Base-by-base conservation (phyloP, 148 eudicot genomes). In the Rhododendron henanense region DNA sequence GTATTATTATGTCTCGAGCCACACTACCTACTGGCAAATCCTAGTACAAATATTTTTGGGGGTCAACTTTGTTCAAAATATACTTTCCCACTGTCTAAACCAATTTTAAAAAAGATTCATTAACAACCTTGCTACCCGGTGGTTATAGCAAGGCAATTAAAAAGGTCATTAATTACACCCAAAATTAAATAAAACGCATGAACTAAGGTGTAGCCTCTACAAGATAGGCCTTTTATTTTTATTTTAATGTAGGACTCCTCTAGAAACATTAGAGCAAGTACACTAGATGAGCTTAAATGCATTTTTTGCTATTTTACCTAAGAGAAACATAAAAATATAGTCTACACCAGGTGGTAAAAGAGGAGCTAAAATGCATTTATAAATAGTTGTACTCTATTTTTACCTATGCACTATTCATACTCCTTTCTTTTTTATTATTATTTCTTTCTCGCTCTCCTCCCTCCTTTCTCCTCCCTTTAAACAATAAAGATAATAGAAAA, bases 1-100 rank as follows among this genome's bases (percentile, higher is more conserved):
- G 1, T 48, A 55, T 55, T 47, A 50, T 76, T 51, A 74, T 48
- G 51, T 77, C 89, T 87, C 87, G 89, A 87, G 89, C 89, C 85
- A 74, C 87, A 74, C 85, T 57, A 73, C 84, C 50, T 51, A 37
- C 45, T 25, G 51, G 45, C 28, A 51, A 47, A 78, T 35, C 31
- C 76, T 71, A 13, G 76, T 31, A 71, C 39, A 71, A 31, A 31
- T 71, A 69, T 67, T 55, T 84, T 55, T 7, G 35, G 50, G 35
- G 84, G 69, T 53, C 83, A 84, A 67, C 79, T 80, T 45, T 55
- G 59, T 74, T 55, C 73, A 61, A 67, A 80, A 37, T 53, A 47
- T 48, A 57, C 76, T 87, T 87, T 84, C 88, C 83, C 84, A 78
- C 79, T 79, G 65, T 48, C 77, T 61, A 21, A 53, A n/a, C 7